Base-by-base conservation (phyloP, 371 early-diverging fungal species). In the Batrachochytrium dendrobatidis region DNA sequence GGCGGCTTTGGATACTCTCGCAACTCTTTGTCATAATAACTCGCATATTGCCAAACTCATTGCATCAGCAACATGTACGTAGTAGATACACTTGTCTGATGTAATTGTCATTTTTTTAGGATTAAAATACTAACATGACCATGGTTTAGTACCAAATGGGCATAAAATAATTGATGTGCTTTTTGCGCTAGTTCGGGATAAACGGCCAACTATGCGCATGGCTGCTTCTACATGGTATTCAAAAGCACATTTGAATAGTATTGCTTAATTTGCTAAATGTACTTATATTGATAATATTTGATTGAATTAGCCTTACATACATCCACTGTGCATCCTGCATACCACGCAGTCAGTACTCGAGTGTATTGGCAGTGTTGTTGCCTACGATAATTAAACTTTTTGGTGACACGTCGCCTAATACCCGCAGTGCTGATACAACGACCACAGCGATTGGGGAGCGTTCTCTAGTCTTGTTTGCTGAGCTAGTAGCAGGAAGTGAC, bases 301-400 rank as follows among this genome's bases (percentile, higher is more conserved):
- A n/a, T n/a, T n/a, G n/a, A n/a, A n/a, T n/a, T n/a, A 49, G 50
- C 86, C 59, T 89, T 35, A 83, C 88, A 0, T 86, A 88, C 53
- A 52, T 91, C 12, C 80, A 80, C 66, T 79, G 87, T 32, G 77
- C 83, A 0, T 78, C 80, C 4, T 76, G 79, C 4, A 75, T 88
- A 3, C 53, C 57, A 44, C 58, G 69, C 0, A 84, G 86, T 33
- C 74, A 76, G 18, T 72, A 76, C n/a, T 72, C 71, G 49, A 83
- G 86, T 20, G 75, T 86, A 29, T 65, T 70, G 10, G 67, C 80
- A 3, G 65, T 66, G 2, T 71, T 90, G 5, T 64, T 90, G 4
- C 89, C 91, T n/a, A 81, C 83, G 2, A 72, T 92, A 34, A 87
- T 91, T 39, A 85, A 84, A 48, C 68, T 91, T 57, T 76, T 91